Evolutionary conservation across 164 flowering plant genomes (phyloP).

Genomic region (Umbellularia californica): DNA sequence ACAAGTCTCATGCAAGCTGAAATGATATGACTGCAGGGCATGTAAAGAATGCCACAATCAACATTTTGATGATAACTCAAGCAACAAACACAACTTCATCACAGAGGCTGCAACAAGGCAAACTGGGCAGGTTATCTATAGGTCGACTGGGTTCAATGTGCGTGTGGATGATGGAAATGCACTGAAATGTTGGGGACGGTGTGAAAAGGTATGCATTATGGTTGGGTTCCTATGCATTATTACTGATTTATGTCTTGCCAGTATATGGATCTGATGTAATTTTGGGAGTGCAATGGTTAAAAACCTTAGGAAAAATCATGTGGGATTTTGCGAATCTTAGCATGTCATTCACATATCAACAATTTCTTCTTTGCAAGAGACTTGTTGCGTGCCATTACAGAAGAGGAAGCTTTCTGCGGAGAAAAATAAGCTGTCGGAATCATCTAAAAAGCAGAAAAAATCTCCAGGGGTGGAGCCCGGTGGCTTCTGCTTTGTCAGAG

Average conservation of each 20-base stretch:
- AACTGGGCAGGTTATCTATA: neutral
- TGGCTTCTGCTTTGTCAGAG: slow-evolving; percentile 6
- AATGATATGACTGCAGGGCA: no score
- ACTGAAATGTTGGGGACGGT: neutral
- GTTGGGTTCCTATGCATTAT: neutral
- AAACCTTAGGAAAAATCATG: no score
- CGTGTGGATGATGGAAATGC: neutral
- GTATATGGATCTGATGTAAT: neutral
- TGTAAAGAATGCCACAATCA: neutral
- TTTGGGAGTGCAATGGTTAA: neutral
- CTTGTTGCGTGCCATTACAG: no score
- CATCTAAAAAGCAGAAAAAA: no score
- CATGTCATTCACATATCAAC: no score
- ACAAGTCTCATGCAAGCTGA: no score
- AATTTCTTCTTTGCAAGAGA: no score
- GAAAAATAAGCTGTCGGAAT: no score
- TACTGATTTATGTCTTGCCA: neutral
- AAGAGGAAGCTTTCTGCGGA: no score
- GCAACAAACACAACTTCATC: neutral
- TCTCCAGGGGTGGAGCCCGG: no score
- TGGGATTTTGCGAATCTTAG: no score
- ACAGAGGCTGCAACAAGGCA: neutral
- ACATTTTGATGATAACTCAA: neutral
- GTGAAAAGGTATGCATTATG: neutral
- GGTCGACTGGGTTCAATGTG: neutral